phyloP scores from a whole-genome alignment of 257 asterid genomes.

The Solanum clarkiae region DNA sequence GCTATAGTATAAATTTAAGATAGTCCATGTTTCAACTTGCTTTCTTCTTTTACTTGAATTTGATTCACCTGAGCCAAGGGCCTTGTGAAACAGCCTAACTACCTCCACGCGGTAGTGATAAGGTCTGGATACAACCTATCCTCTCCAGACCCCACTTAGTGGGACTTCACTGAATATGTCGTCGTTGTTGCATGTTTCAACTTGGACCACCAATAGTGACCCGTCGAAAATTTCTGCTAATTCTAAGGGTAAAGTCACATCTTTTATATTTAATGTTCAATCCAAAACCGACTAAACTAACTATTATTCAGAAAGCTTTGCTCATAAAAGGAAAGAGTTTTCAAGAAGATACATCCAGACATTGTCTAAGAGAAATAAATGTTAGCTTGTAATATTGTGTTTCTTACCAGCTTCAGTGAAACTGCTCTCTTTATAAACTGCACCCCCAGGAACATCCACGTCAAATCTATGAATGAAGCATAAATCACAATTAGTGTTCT shows the following conservation, averaged over 20 bases:
- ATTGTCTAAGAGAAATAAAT: background rate
- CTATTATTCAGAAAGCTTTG: background rate
- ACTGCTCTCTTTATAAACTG: conserved; percentile 91
- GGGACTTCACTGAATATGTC: too few species aligned
- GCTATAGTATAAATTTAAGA: background rate
- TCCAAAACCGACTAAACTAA: background rate
- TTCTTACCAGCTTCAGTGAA: conserved; percentile 70
- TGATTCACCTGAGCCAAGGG: too few species aligned
- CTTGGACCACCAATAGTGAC: background rate
- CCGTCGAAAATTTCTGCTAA: background rate
- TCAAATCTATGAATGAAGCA: conserved; percentile 40
- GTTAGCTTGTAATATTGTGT: background rate
- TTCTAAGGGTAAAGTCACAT: background rate
- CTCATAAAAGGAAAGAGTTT: background rate
- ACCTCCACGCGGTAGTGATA: too few species aligned
- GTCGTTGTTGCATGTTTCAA: background rate
- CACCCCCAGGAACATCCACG: conserved; percentile 95
- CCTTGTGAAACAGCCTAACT: too few species aligned
- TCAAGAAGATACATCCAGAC: background rate
- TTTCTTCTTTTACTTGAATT: too few species aligned
- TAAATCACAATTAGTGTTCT: background rate
- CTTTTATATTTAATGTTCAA: background rate
- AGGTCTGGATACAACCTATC: too few species aligned
- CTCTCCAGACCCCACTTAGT: too few species aligned
- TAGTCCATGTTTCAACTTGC: background rate